Conservation (phyloP, 2,329 filamentous ascomycete species). For the Pseudocercospora macadamiae region DNA sequence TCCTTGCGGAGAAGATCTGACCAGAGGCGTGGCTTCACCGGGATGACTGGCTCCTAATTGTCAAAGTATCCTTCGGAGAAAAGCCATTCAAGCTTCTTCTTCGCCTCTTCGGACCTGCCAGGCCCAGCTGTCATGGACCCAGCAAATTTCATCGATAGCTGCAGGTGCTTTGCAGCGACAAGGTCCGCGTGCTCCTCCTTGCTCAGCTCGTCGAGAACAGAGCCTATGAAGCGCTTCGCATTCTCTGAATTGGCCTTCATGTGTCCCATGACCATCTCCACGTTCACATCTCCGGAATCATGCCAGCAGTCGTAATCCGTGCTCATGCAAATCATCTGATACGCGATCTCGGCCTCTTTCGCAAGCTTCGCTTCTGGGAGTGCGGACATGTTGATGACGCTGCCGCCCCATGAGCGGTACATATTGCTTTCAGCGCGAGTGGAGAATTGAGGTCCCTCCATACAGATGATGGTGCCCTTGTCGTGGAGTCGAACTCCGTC, state of each 20-base stretch:
- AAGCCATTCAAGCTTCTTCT: slow-evolving; percentile 80
- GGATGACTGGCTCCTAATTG: not conserved
- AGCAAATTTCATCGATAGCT: slow-evolving; percentile 74
- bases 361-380: slow-evolving; percentile 96
- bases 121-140: slow-evolving; percentile 80
- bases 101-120: slow-evolving; percentile 72
- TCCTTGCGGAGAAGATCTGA: no score
- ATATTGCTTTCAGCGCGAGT: slow-evolving; percentile 94
- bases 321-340: slow-evolving; percentile 99
- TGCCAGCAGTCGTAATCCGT: slow-evolving; percentile 99
- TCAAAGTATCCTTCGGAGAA: slow-evolving; percentile 82
- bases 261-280: slow-evolving; percentile 95
- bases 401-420: slow-evolving; percentile 92
- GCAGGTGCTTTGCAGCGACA: slow-evolving; percentile 79
- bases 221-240: slow-evolving; percentile 79
- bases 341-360: slow-evolving; percentile 91
- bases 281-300: slow-evolving; percentile 76
- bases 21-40: no score
- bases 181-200: slow-evolving; percentile 75
- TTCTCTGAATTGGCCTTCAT: slow-evolving; percentile 94
- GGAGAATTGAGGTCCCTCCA: slow-evolving; percentile 99
- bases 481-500: slow-evolving; percentile 85
- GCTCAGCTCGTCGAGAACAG: slow-evolving; percentile 82
- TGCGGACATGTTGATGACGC: slow-evolving; percentile 97
- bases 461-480: slow-evolving; percentile 84